phyloP scores from a whole-genome alignment of 192 early-diverging fungal genomes.

The Coemansia sp. region DNA sequence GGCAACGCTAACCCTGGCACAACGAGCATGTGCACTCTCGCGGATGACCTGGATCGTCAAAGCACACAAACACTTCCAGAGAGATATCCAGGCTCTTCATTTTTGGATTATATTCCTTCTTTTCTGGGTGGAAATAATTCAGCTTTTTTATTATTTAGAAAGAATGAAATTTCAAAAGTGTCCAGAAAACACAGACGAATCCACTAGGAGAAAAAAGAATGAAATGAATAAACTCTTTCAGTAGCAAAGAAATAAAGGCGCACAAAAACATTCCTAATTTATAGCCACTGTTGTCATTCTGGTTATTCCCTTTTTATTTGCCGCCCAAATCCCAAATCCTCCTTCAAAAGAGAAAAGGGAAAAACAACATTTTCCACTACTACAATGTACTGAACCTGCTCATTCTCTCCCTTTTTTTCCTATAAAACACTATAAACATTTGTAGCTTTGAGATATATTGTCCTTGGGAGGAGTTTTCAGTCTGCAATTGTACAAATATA shows the following conservation, averaged over 20 bases:
- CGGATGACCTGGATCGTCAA: slow-evolving; percentile 10
- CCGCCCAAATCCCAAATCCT: too few relatives aligned
- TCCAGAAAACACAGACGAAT: neutral
- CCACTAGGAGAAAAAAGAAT: neutral
- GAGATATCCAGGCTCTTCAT: neutral
- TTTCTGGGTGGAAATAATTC: neutral
- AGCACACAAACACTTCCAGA: neutral
- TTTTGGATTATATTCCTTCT: neutral
- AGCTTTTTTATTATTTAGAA: too few relatives aligned
- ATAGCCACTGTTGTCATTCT: neutral
- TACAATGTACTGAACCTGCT: too few relatives aligned
- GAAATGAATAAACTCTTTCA: neutral
- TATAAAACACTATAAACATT: too few relatives aligned
- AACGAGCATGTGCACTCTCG: slow-evolving; percentile 29
- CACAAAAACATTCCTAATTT: neutral
- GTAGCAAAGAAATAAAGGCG: neutral
- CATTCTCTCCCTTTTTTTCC: too few relatives aligned
- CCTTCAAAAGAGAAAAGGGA: neutral
- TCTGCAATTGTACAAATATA: too few relatives aligned
- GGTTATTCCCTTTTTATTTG: neutral
- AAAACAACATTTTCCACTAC: too few relatives aligned
- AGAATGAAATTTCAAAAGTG: neutral
- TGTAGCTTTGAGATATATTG: too few relatives aligned
- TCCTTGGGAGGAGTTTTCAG: too few relatives aligned
- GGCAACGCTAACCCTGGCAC: slow-evolving; percentile 13